Evolutionary conservation across 805 yeast species (phyloP), one percentile per base, ranked within the genome.

Genomic region (Wickerhamiella kurtzmanii): DNA sequence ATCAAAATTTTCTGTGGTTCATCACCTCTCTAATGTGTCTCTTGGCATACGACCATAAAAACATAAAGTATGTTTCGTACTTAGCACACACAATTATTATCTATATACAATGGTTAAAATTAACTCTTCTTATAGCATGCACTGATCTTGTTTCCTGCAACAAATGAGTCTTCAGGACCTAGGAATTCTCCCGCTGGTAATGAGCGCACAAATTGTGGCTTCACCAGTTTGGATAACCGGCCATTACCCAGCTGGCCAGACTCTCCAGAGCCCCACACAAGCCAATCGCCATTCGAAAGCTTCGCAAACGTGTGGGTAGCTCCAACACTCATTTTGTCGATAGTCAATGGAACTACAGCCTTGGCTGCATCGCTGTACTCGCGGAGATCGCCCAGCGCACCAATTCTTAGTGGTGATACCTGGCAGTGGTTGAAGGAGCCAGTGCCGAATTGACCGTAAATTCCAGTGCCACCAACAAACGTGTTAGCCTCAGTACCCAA

Each of bases 241-340:
- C 95, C 94, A 57, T 79, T 84, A 11, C 94, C 96, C 40, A 84
- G 70, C 64, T 89, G 96, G 20, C 89, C 94, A 55, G 53, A 68
- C 57, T 78, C 82, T 62, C 88, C 89, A 40, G 77, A 80, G 20
- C 98, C 98, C 86, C 95, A 86, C 3, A 67, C 73, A 36, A 80
- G 60, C 18, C 86, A 47, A 54, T 58, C 51, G 20, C 56, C 51
- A 50, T 80, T 80, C 38, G 69, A 62, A 48, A 82, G 64, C 8
- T 77, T 75, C 9, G 80, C 74, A 41, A 80, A 70, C 0, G 69
- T 67, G 57, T 88, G 96, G 51, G 78, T 77, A 6, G 65, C 64
- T 3, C 95, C 94, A 18, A 77, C 68, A 4, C 74, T 61, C 72
- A 85, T 73, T 36, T 67, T 60, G 46, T 65, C 66, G 44, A 83